A percentile compares a stretch with the other conserved stretches of the same genome.
Conservation (phyloP, 2,329 filamentous ascomycete species). For the Pyricularia grisea region DNA sequence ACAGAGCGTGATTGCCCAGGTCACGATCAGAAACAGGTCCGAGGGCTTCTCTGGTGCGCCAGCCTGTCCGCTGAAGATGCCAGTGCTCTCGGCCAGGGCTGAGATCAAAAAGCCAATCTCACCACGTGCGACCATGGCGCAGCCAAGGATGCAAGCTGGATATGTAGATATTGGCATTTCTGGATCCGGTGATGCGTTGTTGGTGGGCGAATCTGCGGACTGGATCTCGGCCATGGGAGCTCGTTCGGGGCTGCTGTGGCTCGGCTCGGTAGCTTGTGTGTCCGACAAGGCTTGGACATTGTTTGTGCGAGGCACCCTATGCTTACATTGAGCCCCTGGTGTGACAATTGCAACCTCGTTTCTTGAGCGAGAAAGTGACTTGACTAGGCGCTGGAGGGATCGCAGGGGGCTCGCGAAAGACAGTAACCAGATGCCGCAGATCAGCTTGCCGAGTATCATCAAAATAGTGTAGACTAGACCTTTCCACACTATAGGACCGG, state of each 20-base stretch:
- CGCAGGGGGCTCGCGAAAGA: neutral
- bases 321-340: neutral
- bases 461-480: conserved; percentile 63
- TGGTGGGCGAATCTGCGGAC: neutral
- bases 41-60: conserved; percentile 16
- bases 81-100: neutral
- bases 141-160: conserved; percentile 52
- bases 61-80: conserved; percentile 45
- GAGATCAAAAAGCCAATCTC: conserved; percentile 69
- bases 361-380: neutral
- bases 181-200: neutral
- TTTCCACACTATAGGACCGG: conserved; percentile 55
- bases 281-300: neutral
- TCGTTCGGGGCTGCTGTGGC: neutral
- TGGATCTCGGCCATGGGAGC: conserved; percentile 18
- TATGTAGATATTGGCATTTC: conserved; percentile 27
- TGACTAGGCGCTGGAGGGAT: neutral
- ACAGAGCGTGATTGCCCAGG: conserved; percentile 47
- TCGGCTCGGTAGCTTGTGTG: neutral
- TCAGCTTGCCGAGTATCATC: conserved; percentile 55
- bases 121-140: conserved; percentile 65
- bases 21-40: conserved; percentile 40
- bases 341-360: neutral
- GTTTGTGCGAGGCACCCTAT: neutral
- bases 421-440: conserved; percentile 39